A percentile compares a stretch with the other conserved stretches of the same genome.
Conservation (phyloP, 2,329 filamentous ascomycete genomes). For the Bretziella fagacearum region DNA sequence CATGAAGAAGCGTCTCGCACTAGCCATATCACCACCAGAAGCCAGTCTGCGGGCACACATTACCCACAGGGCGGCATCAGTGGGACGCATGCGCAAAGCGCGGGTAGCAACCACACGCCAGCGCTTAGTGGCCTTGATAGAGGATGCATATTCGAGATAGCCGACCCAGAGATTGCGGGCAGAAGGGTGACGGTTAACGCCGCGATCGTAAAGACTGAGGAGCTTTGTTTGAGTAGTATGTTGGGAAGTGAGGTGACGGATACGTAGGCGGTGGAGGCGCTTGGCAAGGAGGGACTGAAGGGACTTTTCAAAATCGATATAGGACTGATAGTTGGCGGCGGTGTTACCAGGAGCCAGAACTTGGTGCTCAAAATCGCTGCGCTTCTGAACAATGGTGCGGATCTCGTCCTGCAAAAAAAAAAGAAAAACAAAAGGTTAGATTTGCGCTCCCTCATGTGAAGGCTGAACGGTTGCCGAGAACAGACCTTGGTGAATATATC, state of each 20-base stretch:
- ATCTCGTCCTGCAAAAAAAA: constrained; percentile 61
- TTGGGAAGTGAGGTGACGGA: constrained; percentile 47
- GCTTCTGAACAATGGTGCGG: constrained; percentile 68
- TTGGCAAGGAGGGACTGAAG: constrained; percentile 65
- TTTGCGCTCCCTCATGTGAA: constrained; percentile 2
- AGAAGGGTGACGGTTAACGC: constrained; percentile 66
- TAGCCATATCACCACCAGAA: constrained; percentile 68
- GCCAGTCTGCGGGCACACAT: constrained; percentile 67
- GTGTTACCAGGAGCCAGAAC: constrained; percentile 66
- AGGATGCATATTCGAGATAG: constrained; percentile 67
- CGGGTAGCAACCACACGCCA: constrained; percentile 48
- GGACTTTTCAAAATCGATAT: constrained; percentile 55
- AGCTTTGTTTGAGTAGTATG: constrained; percentile 66
- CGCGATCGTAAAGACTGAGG: constrained; percentile 78
- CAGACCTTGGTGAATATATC: constrained; percentile 68
- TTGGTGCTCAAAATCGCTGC: constrained; percentile 84
- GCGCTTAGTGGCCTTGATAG: constrained; percentile 47
- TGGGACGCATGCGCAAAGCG: constrained; percentile 71
- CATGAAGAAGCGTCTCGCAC: constrained; percentile 71
- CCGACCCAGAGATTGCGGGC: constrained; percentile 73
- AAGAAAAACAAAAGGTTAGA: too few species aligned
- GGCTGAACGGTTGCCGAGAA: constrained; percentile 11
- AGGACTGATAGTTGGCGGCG: constrained; percentile 65
- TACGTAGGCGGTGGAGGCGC: constrained; percentile 62
- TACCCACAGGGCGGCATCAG: constrained; percentile 70